These are phyloP conservation scores for Gamarada debralockiae DNA, from an alignment of 495 filamentous ascomycete species.

Conservation along the genomic window DNA sequence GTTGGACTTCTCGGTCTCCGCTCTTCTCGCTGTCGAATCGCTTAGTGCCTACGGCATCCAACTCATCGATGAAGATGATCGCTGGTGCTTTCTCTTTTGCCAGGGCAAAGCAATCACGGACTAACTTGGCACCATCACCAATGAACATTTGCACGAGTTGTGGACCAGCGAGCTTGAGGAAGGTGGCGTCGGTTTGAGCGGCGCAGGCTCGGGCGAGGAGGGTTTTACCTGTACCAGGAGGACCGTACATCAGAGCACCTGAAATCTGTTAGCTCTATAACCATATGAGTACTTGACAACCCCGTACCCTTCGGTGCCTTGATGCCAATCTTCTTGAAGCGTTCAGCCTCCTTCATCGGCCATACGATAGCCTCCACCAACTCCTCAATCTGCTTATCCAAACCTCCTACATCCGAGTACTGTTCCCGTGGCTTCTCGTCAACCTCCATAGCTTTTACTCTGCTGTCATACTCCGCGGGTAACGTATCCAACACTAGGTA, in stretches of 20 bases:
- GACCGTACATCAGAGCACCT: slow-evolving; percentile 99
- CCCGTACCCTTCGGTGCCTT: slow-evolving; percentile 95
- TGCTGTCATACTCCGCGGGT: slow-evolving; percentile 98
- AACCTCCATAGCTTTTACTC: slow-evolving; percentile 99
- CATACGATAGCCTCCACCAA: slow-evolving; percentile 98
- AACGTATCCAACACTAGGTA: slow-evolving; percentile 98
- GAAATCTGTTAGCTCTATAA: slow-evolving; percentile 24
- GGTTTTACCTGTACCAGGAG: slow-evolving; percentile 90
- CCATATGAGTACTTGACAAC: no score
- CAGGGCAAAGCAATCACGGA: slow-evolving; percentile 94
- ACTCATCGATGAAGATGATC: slow-evolving; percentile 99
- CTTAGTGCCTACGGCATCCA: slow-evolving; percentile 96
- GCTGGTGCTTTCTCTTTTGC: slow-evolving; percentile 98
- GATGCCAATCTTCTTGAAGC: slow-evolving; percentile 99
- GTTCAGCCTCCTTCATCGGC: slow-evolving; percentile 99
- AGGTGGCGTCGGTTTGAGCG: slow-evolving; percentile 96
- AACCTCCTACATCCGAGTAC: slow-evolving; percentile 94
- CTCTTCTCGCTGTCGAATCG: slow-evolving; percentile 99
- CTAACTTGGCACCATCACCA: slow-evolving; percentile 95
- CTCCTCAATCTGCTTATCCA: slow-evolving; percentile 99
- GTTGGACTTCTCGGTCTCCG: slow-evolving; percentile 95
- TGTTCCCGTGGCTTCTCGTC: slow-evolving; percentile 99
- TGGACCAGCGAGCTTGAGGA: slow-evolving; percentile 96
- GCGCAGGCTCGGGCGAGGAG: slow-evolving; percentile 96
- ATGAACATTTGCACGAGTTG: slow-evolving; percentile 99